These are phyloP conservation scores for Penicillium dipodomyicola DNA, from an alignment of 495 filamentous ascomycete species.

Conservation along the genomic window DNA sequence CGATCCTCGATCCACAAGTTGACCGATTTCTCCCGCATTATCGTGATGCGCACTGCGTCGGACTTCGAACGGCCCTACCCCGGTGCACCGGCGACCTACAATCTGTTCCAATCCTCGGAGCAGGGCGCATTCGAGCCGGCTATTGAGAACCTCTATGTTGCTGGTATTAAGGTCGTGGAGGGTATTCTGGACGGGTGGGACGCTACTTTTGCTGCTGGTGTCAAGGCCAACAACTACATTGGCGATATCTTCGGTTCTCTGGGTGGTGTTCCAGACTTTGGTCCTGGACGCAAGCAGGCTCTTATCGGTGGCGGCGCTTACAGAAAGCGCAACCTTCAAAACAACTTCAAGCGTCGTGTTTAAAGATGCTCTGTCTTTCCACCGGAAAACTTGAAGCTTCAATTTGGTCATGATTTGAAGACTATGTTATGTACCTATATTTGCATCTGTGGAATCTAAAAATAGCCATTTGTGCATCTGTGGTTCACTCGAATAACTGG, in stretches of 20 bases:
- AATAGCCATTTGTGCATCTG: too few relatives aligned
- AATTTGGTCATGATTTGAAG: not conserved
- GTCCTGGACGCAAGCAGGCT: constrained; percentile 44
- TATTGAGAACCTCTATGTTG: constrained; percentile 64
- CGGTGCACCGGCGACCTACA: constrained; percentile 49
- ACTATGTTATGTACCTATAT: not conserved
- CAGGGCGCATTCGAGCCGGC: constrained; percentile 59
- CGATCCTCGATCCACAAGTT: constrained; percentile 53
- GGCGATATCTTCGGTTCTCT: constrained; percentile 70
- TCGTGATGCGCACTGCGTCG: constrained; percentile 70
- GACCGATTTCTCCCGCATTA: constrained; percentile 66
- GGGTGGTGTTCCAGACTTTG: constrained; percentile 66
- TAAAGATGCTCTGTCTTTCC: not conserved
- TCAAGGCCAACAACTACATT: constrained; percentile 66
- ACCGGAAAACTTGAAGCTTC: too few relatives aligned
- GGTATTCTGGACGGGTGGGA: constrained; percentile 65
- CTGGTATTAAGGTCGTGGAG: constrained; percentile 63
- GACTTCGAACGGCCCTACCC: constrained; percentile 71
- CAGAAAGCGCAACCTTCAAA: constrained; percentile 26
- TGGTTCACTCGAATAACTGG: constrained; percentile 43
- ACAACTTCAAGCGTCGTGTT: constrained; percentile 13
- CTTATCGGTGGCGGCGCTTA: constrained; percentile 28
- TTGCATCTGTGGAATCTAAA: not conserved
- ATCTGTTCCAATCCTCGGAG: constrained; percentile 53
- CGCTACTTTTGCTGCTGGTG: constrained; percentile 52